Evolutionary conservation across 2,329 filamentous ascomycete species (phyloP).

Genomic region (Davidsoniella eucalypti): DNA sequence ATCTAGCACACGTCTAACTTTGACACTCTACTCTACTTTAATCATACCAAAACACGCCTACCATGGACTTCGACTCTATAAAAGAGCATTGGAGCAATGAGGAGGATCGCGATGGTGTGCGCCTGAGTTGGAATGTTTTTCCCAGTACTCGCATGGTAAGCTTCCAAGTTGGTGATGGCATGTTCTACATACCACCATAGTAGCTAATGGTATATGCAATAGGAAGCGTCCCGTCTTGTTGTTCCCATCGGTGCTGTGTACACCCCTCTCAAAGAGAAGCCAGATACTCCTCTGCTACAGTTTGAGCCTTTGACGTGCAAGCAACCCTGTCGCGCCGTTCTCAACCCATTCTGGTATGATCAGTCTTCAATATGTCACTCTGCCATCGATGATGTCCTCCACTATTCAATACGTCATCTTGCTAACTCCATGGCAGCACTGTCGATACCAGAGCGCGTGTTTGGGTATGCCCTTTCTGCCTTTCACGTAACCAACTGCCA

Average conservation of each 20-base stretch:
- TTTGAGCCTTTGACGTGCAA: conserved; percentile 98
- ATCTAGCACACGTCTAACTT: not conserved
- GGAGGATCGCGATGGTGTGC: conserved; percentile 89
- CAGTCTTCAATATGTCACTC: not conserved
- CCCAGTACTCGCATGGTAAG: conserved; percentile 90
- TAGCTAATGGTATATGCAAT: conserved; percentile 4
- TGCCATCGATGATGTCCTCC: not conserved
- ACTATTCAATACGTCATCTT: conserved; percentile 2
- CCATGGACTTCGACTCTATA: conserved; percentile 80
- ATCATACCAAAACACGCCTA: not conserved
- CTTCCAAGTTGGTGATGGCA: conserved; percentile 31
- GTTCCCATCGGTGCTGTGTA: conserved; percentile 94
- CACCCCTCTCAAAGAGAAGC: conserved; percentile 89
- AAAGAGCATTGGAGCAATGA: conserved; percentile 96
- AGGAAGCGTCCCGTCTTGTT: conserved; percentile 88
- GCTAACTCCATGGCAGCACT: conserved; percentile 34
- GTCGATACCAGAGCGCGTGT: conserved; percentile 70
- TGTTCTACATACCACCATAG: not conserved
- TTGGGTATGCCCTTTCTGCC: conserved; percentile 81
- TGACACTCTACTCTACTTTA: not conserved
- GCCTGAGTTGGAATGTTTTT: conserved; percentile 97
- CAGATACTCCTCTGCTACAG: conserved; percentile 72
- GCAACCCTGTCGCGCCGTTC: conserved; percentile 80
- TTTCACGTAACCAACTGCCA: conserved; percentile 67
- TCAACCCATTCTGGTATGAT: conserved; percentile 89